Evolutionary conservation across 352 stramenopile species (phyloP), one percentile per base, ranked within the genome.

Genomic region (Pythium phragmitis): DNA sequence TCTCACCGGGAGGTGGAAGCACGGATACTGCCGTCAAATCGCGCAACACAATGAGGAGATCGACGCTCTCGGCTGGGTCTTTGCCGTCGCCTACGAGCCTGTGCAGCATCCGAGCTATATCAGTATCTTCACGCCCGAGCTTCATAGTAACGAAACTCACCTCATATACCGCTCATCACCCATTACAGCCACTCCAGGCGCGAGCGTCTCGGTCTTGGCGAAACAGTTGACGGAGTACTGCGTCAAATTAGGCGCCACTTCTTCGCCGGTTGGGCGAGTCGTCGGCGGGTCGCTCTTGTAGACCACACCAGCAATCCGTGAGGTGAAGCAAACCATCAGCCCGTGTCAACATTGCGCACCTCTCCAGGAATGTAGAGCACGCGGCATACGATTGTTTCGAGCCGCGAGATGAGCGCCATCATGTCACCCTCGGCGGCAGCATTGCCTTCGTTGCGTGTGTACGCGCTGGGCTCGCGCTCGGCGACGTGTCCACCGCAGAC

Each of bases 311-410:
- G 7, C n/a, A 33, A 23, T 26, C 51, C 8, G 19, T 49, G n/a
- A 48, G 12, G 14, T 8, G 41, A 23, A 13, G 26, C 14, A 23
- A 17, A 34, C 37, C 30, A 21, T 51, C 39, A 46, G 17, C 7
- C 39, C 39, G 19, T 16, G 3, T 7, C 39, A 21, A 9, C 14
- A 46, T 46, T 19, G 16, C 39, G 39, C 56, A 89, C 85, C 14
- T 88, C 79, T 45, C 79, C 72, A 4, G 87, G 82, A 13, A 92
- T 80, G 65, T 96, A 96, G 12, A 96, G 45, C 11, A 96, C 84
- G 26, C 85, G 85, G 46, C 87, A 94, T 19, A 94, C 84, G 53
- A 96, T 90, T 72, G 87, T 92, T 61, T 96, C 87, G 39, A 96
- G 80, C 28, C 87, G 78, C 17, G 87, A 92, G 51, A 96, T 86